These are phyloP conservation scores for Suhomyces atakaporum DNA, from an alignment of 1,139 yeast genomes.

Conservation along the genomic window DNA sequence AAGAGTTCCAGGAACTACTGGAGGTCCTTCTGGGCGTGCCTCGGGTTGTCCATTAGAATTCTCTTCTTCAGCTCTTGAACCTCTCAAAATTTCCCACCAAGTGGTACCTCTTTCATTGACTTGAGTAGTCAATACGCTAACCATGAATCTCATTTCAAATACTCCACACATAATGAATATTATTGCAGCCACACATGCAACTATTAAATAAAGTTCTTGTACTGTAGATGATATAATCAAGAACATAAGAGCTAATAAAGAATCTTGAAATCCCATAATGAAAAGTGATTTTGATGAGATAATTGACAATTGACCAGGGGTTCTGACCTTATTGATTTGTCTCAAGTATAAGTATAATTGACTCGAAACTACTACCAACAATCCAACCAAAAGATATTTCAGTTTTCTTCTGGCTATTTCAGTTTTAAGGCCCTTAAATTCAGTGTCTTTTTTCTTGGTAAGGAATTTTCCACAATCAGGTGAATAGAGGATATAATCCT, in stretches of 20 bases:
- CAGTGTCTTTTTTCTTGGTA: constrained; percentile 29
- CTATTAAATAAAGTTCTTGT: constrained; percentile 61
- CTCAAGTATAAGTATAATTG: constrained; percentile 41
- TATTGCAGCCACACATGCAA: constrained; percentile 69
- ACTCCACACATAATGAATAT: constrained; percentile 70
- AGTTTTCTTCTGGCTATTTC: constrained; percentile 50
- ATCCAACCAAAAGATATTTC: constrained; percentile 48
- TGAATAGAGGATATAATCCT: constrained; percentile 66
- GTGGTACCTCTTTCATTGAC: constrained; percentile 68
- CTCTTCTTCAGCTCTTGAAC: constrained; percentile 18
- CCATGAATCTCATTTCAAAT: constrained; percentile 77
- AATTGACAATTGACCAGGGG: constrained; percentile 71
- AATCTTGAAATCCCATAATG: constrained; percentile 74
- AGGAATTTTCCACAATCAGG: constrained; percentile 83
- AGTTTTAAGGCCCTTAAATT: constrained; percentile 56
- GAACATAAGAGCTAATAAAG: constrained; percentile 62
- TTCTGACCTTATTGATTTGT: constrained; percentile 70
- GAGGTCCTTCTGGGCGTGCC: constrained; percentile 1
- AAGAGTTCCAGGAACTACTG: constrained; percentile 5
- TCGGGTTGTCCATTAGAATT: background rate
- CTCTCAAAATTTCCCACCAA: constrained; percentile 65
- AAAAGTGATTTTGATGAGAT: constrained; percentile 44
- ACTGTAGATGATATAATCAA: constrained; percentile 59
- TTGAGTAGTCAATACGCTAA: constrained; percentile 70
- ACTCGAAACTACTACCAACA: constrained; percentile 42